Percentiles rank a stretch among this genome's conserved stretches.
These are phyloP conservation scores for Leptographium flavum DNA, from an alignment of 2,329 filamentous ascomycete species.

Conservation along the genomic window DNA sequence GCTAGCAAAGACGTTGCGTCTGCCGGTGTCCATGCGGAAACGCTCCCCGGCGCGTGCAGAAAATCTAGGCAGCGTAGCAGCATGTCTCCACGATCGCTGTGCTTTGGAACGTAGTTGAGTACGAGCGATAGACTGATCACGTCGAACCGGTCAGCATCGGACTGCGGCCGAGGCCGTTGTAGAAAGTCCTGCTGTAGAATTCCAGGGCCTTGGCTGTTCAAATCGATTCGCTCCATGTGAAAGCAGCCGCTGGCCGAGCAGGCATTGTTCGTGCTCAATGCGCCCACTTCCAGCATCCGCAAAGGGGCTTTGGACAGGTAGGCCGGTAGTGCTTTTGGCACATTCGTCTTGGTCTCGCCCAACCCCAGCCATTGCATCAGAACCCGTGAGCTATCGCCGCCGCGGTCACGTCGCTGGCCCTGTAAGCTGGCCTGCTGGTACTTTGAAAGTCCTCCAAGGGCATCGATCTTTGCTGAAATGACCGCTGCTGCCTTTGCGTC, in stretches of 20 bases:
- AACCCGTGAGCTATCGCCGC: conserved; percentile 51
- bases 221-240: conserved; percentile 69
- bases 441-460: conserved; percentile 44
- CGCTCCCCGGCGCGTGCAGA: conserved; percentile 27
- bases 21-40: conserved; percentile 1
- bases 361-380: conserved; percentile 48
- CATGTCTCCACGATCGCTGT: conserved; percentile 68
- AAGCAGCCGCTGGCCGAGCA: conserved; percentile 62
- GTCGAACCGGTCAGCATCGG: conserved; percentile 57
- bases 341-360: conserved; percentile 12
- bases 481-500: conserved; percentile 31
- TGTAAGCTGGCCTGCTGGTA: conserved; percentile 58
- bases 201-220: conserved; percentile 69
- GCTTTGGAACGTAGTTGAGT: conserved; percentile 82
- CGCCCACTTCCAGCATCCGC: conserved; percentile 76
- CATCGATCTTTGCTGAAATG: conserved; percentile 38
- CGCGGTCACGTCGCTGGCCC: conserved; percentile 49
- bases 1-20: not conserved
- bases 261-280: conserved; percentile 70
- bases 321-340: not conserved
- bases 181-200: conserved; percentile 93
- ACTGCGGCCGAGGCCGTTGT: conserved; percentile 58
- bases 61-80: conserved; percentile 62
- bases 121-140: conserved; percentile 86
- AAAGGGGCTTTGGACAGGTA: conserved; percentile 19